Evolutionary conservation across 1,284 basidiomycete species (phyloP).

Genomic region (Cutaneotrichosporon mucoides): DNA sequence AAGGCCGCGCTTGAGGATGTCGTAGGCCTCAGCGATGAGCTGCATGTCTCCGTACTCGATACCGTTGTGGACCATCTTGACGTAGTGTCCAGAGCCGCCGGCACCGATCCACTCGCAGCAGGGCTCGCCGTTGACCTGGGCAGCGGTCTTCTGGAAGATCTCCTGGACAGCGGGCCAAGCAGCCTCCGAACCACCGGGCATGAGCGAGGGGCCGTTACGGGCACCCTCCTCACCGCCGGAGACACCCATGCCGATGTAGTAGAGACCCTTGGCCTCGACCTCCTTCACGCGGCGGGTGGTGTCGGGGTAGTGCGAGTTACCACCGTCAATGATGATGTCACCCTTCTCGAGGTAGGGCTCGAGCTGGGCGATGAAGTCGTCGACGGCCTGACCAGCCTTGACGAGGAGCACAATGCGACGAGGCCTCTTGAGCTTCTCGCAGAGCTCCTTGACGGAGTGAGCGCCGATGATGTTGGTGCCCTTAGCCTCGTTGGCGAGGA

Average conservation of each 20-base stretch:
- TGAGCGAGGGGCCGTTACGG: slow-evolving; percentile 93
- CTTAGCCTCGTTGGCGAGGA: slow-evolving; percentile 96
- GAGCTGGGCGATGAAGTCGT: slow-evolving; percentile 58
- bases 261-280: slow-evolving; percentile 87
- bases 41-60: slow-evolving; percentile 99
- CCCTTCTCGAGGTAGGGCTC: slow-evolving; percentile 59
- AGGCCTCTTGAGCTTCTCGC: slow-evolving; percentile 56
- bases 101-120: slow-evolving; percentile 99
- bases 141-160: slow-evolving; percentile 97
- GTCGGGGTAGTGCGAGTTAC: slow-evolving; percentile 99
- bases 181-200: slow-evolving; percentile 93
- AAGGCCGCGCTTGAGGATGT: slow-evolving; percentile 96
- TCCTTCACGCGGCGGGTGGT: slow-evolving; percentile 91
- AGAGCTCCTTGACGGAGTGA: slow-evolving; percentile 84
- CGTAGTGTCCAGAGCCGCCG: slow-evolving; percentile 97
- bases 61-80: slow-evolving; percentile 58
- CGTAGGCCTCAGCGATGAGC: slow-evolving; percentile 96
- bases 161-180: slow-evolving; percentile 98
- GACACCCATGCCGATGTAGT: slow-evolving; percentile 98
- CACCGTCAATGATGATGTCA: slow-evolving; percentile 98
- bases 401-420: slow-evolving; percentile 86
- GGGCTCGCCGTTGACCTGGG: slow-evolving; percentile 90
- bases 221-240: slow-evolving; percentile 99
- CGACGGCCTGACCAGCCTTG: slow-evolving; percentile 60
- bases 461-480: slow-evolving; percentile 94